Percentiles rank a stretch among this genome's conserved stretches.
These are phyloP conservation scores for Phytophthora hibernalis DNA, from an alignment of 352 stramenopile genomes.

Conservation along the genomic window DNA sequence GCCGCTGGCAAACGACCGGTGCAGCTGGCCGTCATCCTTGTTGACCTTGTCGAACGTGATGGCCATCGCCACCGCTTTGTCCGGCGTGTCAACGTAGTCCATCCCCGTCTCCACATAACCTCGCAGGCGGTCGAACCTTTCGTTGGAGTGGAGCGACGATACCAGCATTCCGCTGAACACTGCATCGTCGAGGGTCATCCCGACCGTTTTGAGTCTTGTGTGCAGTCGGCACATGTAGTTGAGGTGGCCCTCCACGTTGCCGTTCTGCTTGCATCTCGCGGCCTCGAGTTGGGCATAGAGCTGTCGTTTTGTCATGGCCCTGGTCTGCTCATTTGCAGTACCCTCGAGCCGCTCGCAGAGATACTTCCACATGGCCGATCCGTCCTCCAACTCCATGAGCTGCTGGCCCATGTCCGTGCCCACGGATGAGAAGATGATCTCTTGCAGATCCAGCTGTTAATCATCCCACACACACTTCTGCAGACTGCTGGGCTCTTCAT, in stretches of 20 bases:
- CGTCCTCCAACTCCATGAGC: slow-evolving; percentile 6
- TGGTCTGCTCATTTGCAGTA: slow-evolving; percentile 7
- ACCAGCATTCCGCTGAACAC: slow-evolving; percentile 5
- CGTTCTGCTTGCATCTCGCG: slow-evolving; percentile 14
- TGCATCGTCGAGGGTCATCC: slow-evolving; percentile 10
- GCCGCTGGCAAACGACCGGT: neutral
- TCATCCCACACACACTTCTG: slow-evolving; percentile 5
- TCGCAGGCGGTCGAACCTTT: slow-evolving; percentile 13
- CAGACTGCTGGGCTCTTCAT: neutral
- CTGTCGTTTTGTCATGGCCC: slow-evolving; percentile 9
- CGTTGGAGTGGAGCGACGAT: slow-evolving; percentile 7
- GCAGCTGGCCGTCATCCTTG: slow-evolving; percentile 1
- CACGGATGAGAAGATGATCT: slow-evolving; percentile 14
- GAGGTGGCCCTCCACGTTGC: slow-evolving; percentile 15
- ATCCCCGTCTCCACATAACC: slow-evolving; percentile 2
- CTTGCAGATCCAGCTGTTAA: neutral
- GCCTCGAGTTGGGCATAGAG: slow-evolving; percentile 16
- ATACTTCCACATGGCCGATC: slow-evolving; percentile 11
- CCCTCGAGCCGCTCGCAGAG: neutral
- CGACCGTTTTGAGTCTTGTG: slow-evolving; percentile 9
- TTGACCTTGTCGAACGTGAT: slow-evolving; percentile 27
- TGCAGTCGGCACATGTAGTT: slow-evolving; percentile 14
- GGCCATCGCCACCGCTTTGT: slow-evolving; percentile 19
- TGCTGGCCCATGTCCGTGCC: slow-evolving; percentile 13
- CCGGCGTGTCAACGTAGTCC: slow-evolving; percentile 8